phyloP scores from a whole-genome alignment of 768 basidiomycete species.

The Rhizopogon vinicolor region DNA sequence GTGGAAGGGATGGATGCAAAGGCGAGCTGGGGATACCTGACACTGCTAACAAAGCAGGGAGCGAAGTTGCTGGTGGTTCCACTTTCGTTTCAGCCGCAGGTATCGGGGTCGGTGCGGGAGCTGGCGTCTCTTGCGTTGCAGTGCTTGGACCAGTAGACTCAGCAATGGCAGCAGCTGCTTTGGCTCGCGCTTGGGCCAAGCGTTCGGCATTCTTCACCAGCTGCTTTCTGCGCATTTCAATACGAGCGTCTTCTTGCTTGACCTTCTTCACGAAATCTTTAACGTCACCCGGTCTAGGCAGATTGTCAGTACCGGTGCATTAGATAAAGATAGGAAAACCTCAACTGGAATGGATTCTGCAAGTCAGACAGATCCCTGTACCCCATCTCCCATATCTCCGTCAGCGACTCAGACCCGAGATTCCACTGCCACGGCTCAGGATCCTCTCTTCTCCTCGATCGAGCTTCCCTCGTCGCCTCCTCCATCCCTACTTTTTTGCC shows the following conservation, averaged over 20 bases:
- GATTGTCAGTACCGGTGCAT: constrained; percentile 1
- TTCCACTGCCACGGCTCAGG: constrained; percentile 60
- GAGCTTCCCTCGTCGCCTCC: constrained; percentile 50
- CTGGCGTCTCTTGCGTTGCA: constrained; percentile 14
- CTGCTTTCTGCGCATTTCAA: constrained; percentile 44
- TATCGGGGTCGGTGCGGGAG: neutral
- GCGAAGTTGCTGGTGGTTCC: constrained; percentile 7
- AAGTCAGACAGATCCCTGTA: constrained; percentile 61
- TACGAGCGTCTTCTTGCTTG: constrained; percentile 60
- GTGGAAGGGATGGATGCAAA: constrained; percentile 67
- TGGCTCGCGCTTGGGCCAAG: constrained; percentile 37
- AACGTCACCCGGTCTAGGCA: constrained; percentile 60
- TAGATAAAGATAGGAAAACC: constrained; percentile 16
- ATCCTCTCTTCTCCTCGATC: constrained; percentile 52
- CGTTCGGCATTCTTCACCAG: constrained; percentile 34
- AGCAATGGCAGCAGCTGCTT: constrained; percentile 32
- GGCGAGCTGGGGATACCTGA: constrained; percentile 30
- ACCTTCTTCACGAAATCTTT: constrained; percentile 71
- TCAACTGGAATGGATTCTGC: constrained; percentile 62
- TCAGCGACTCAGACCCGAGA: constrained; percentile 65
- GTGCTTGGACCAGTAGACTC: constrained; percentile 9
- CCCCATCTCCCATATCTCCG: constrained; percentile 83
- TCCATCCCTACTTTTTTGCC: constrained; percentile 52
- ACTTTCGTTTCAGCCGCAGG: constrained; percentile 14
- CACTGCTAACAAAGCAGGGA: neutral